Conservation (phyloP, 164 flowering plant genomes). For the Annona cherimola region DNA sequence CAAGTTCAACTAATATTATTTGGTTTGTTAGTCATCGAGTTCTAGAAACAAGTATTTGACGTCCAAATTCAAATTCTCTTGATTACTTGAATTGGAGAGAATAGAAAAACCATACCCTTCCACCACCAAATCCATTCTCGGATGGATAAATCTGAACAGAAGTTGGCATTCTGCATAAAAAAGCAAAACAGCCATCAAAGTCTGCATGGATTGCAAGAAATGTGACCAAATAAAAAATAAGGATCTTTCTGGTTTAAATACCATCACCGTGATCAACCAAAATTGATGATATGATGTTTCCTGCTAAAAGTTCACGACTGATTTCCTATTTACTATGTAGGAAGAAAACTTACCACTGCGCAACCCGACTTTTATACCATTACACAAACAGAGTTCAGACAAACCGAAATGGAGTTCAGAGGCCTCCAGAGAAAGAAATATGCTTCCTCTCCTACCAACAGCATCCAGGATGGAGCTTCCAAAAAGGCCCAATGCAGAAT, state of each 20-base stretch:
- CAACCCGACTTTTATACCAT: neutral
- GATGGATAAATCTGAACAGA: conserved; percentile 27
- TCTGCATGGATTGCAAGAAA: neutral
- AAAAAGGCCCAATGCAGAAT: neutral
- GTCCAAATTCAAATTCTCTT: too few relatives aligned
- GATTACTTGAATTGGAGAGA: neutral
- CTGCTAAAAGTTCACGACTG: neutral
- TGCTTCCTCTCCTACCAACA: neutral
- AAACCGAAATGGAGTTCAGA: conserved; percentile 20
- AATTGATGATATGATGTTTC: neutral
- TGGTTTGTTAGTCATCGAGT: too few relatives aligned
- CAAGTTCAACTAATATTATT: too few relatives aligned
- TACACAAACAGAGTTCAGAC: conserved; percentile 17
- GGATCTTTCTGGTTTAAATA: neutral
- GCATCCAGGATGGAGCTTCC: neutral
- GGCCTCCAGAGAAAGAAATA: neutral
- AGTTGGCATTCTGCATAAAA: conserved; percentile 48
- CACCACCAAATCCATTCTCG: conserved; percentile 31
- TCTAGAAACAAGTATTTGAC: too few relatives aligned
- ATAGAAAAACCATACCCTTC: conserved; percentile 35
- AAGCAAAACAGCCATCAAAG: conserved; percentile 4
- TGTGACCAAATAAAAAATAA: neutral
- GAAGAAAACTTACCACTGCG: conserved; percentile 20
- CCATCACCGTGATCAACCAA: neutral
- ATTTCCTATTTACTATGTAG: neutral